These are phyloP conservation scores for Puccinellia tenuiflora DNA, from an alignment of 176 grass and related monocot species.

Conservation along the genomic window DNA sequence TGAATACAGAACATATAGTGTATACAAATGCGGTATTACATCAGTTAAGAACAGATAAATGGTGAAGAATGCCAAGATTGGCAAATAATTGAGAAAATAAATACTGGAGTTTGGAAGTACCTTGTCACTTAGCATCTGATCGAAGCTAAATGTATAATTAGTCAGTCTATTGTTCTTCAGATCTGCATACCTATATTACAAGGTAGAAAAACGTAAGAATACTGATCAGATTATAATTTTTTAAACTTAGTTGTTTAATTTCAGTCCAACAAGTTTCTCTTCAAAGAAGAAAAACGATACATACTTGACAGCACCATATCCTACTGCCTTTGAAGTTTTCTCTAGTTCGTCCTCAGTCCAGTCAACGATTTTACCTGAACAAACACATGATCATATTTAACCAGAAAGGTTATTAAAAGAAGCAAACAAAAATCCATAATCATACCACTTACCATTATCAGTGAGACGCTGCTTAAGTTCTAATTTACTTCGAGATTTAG, in stretches of 20 bases:
- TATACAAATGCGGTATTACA: background rate
- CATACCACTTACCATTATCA: slow-evolving; percentile 49
- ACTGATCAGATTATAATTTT: background rate
- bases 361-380: slow-evolving; percentile 40
- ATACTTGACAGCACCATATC: slow-evolving; percentile 74
- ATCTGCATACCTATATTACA: slow-evolving; percentile 63
- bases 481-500: slow-evolving; percentile 46
- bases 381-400: slow-evolving; percentile 31
- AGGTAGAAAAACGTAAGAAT: slow-evolving; percentile 1
- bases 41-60: background rate
- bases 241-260: background rate
- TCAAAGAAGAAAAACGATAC: background rate
- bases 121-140: slow-evolving; percentile 78
- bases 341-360: slow-evolving; percentile 69
- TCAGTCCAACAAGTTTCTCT: slow-evolving; percentile 3
- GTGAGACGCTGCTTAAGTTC: slow-evolving; percentile 47
- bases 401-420: background rate
- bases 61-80: background rate
- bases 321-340: slow-evolving; percentile 57
- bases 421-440: slow-evolving; percentile 14
- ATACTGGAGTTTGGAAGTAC: slow-evolving; percentile 23
- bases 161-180: slow-evolving; percentile 76
- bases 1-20: background rate
- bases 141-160: slow-evolving; percentile 62
- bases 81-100: background rate